Percentiles rank a stretch among this genome's conserved stretches.
These are phyloP conservation scores for Aureobasidium sp. DNA, from an alignment of 2,329 filamentous ascomycete species.

Conservation along the genomic window DNA sequence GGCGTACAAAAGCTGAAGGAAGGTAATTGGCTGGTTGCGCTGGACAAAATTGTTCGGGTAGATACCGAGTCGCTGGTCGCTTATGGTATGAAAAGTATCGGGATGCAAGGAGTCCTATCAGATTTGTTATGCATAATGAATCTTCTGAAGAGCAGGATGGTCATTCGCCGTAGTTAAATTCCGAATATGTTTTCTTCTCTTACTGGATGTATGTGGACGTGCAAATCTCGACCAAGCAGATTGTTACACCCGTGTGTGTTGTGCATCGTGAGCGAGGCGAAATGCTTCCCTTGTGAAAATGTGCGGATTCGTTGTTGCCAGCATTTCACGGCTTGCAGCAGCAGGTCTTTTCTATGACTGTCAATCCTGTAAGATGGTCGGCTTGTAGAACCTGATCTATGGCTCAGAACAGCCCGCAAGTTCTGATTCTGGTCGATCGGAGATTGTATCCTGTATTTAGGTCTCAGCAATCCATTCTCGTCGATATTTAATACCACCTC, in stretches of 20 bases:
- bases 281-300: background rate
- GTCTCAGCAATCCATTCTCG: background rate
- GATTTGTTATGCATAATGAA: background rate
- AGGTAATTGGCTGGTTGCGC: background rate
- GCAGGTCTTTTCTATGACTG: background rate
- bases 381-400: background rate
- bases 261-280: background rate
- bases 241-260: background rate
- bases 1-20: background rate
- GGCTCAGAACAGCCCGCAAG: background rate
- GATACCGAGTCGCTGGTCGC: background rate
- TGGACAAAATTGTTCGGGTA: background rate
- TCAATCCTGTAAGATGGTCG: background rate
- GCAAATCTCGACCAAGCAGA: background rate
- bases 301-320: background rate
- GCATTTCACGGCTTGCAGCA: background rate
- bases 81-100: background rate
- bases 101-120: background rate
- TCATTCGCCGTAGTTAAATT: background rate
- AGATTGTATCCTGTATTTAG: background rate
- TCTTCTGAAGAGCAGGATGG: background rate
- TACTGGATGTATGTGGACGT: background rate
- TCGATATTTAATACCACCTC: background rate
- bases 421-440: background rate
- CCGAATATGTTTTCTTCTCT: background rate